These are phyloP conservation scores for Cutaneotrichosporon sp. DNA, from an alignment of 1,284 basidiomycete species.

Conservation along the genomic window DNA sequence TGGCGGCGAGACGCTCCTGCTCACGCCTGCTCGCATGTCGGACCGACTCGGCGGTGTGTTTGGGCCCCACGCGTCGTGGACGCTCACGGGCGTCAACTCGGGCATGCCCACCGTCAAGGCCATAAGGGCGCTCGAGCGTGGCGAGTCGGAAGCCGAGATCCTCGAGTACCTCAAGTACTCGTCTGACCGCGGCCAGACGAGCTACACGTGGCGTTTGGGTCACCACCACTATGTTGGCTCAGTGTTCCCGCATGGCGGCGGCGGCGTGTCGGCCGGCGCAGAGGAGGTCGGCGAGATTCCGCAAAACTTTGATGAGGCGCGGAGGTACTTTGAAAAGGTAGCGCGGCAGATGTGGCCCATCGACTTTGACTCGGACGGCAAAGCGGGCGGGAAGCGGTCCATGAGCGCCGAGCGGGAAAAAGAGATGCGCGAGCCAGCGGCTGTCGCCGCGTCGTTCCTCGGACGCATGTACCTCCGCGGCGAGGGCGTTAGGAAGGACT, in stretches of 20 bases:
- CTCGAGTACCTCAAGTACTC: constrained; percentile 93
- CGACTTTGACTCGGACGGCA: constrained; percentile 51
- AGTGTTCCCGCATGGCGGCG: constrained; percentile 57
- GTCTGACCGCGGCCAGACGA: constrained; percentile 77
- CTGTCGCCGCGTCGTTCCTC: constrained; percentile 69
- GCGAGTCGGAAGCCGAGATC: constrained; percentile 86
- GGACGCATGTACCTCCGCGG: constrained; percentile 92
- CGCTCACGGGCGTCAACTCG: constrained; percentile 63
- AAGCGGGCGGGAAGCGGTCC: constrained; percentile 50
- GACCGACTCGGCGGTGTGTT: constrained; percentile 88
- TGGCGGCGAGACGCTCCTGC: constrained; percentile 79
- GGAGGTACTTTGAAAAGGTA: constrained; percentile 73
- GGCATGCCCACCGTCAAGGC: constrained; percentile 74
- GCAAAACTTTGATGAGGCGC: constrained; percentile 67
- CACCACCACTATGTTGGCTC: constrained; percentile 92
- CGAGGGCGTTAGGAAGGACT: constrained; percentile 80
- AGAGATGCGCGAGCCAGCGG: constrained; percentile 55
- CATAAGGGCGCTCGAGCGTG: constrained; percentile 68
- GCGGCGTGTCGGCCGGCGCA: constrained; percentile 75
- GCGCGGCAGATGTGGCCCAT: constrained; percentile 76
- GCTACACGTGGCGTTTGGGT: constrained; percentile 79
- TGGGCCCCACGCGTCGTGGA: constrained; percentile 72
- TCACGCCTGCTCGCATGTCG: constrained; percentile 74
- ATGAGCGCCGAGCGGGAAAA: constrained; percentile 49
- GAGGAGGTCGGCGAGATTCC: constrained; percentile 78